Evolutionary conservation across 306 rosid genomes (phyloP).

Genomic region (Begonia peltatifolia): DNA sequence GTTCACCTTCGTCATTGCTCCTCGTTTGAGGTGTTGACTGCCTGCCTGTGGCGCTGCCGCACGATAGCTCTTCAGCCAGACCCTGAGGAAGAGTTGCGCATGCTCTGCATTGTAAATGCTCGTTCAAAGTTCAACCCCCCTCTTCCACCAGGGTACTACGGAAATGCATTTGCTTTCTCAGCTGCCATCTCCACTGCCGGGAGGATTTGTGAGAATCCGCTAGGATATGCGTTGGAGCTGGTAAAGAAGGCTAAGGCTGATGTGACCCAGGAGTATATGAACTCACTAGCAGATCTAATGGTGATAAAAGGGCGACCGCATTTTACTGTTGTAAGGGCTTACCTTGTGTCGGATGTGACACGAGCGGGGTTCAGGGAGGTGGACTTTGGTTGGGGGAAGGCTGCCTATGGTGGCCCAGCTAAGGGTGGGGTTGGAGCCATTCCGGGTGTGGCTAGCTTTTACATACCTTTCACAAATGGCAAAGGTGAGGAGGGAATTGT

Average conservation of each 20-base stretch:
- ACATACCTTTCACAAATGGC: not conserved
- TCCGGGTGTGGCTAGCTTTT: slow-evolving; percentile 1
- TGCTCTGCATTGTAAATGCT: slow-evolving; percentile 1
- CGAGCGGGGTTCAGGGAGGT: not conserved
- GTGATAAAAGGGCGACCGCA: slow-evolving; percentile 13
- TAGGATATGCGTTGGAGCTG: slow-evolving; percentile 15
- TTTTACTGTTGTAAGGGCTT: not conserved
- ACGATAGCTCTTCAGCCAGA: slow-evolving; percentile 9
- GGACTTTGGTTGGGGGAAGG: slow-evolving; percentile 38
- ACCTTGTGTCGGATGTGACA: slow-evolving; percentile 13
- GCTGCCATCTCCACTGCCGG: not conserved
- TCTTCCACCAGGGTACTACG: slow-evolving; percentile 18
- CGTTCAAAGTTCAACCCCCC: slow-evolving; percentile 22
- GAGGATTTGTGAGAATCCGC: slow-evolving; percentile 2
- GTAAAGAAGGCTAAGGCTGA: slow-evolving; percentile 13
- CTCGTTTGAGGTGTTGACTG: slow-evolving; percentile 11
- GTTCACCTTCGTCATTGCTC: slow-evolving; percentile 1
- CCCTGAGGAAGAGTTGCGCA: not conserved
- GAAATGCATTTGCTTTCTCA: slow-evolving; percentile 10
- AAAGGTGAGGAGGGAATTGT: slow-evolving; percentile 23
- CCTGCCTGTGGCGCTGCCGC: slow-evolving; percentile 12
- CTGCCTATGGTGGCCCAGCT: slow-evolving; percentile 19
- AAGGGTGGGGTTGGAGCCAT: slow-evolving; percentile 1
- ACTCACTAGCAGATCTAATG: slow-evolving; percentile 24
- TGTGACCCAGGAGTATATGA: slow-evolving; percentile 23